These are phyloP conservation scores for Musa balbisiana DNA, from an alignment of 202 grass and related monocot genomes.

Conservation along the genomic window DNA sequence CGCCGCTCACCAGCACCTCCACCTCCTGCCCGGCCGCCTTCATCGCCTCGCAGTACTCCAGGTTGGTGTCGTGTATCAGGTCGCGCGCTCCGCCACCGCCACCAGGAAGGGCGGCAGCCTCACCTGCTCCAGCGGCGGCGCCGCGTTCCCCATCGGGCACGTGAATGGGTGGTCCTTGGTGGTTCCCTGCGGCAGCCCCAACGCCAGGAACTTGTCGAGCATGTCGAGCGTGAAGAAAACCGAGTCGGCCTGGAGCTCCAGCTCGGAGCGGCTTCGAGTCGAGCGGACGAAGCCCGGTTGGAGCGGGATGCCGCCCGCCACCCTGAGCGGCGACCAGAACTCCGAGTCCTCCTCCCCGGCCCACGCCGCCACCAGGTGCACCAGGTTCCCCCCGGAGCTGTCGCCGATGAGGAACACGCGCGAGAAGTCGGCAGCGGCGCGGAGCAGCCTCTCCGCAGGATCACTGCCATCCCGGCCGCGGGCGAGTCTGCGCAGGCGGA, in stretches of 20 bases:
- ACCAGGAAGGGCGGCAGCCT: conserved; percentile 67
- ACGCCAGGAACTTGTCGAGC: conserved; percentile 69
- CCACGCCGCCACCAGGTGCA: conserved; percentile 46
- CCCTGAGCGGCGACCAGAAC: conserved; percentile 40
- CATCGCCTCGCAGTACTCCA: conserved; percentile 72
- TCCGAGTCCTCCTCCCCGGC: not conserved
- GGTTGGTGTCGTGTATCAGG: conserved; percentile 69
- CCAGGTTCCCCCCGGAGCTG: conserved; percentile 93
- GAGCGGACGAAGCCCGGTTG: conserved; percentile 77
- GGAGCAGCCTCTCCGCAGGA: conserved; percentile 20
- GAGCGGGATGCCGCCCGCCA: conserved; percentile 68
- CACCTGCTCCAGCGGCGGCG: conserved; percentile 56
- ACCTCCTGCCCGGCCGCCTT: conserved; percentile 67
- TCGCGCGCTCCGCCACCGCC: conserved; percentile 61
- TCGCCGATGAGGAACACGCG: conserved; percentile 84
- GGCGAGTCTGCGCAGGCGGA: conserved; percentile 39
- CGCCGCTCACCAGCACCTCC: conserved; percentile 57
- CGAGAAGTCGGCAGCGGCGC: conserved; percentile 38
- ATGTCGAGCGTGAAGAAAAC: conserved; percentile 93
- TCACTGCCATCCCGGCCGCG: not conserved
- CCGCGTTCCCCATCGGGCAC: conserved; percentile 65
- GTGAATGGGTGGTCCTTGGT: conserved; percentile 90
- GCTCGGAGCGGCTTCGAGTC: conserved; percentile 61
- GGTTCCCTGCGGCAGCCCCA: conserved; percentile 52
- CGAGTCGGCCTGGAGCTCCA: conserved; percentile 37